Percentiles rank a stretch among this genome's conserved stretches.
These are phyloP conservation scores for Didymella keratinophila DNA, from an alignment of 2,329 filamentous ascomycete species.

Conservation along the genomic window DNA sequence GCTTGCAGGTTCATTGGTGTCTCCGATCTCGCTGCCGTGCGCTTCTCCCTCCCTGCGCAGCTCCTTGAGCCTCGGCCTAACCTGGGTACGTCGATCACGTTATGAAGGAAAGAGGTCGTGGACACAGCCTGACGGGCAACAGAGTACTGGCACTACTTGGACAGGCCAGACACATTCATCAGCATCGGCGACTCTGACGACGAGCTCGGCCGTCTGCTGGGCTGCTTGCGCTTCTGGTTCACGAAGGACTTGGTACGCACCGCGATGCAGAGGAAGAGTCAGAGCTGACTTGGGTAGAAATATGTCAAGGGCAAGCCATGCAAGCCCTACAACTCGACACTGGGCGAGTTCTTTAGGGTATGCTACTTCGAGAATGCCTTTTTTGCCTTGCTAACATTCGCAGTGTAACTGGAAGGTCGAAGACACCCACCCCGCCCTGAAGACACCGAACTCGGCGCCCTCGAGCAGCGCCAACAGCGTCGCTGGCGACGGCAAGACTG, in stretches of 20 bases:
- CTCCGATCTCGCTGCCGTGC: conserved; percentile 90
- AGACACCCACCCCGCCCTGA: conserved; percentile 72
- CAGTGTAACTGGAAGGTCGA: conserved; percentile 96
- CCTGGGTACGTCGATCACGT: conserved; percentile 62
- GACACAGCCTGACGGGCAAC: conserved; percentile 34
- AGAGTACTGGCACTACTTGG: conserved; percentile 99
- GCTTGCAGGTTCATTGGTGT: conserved; percentile 86
- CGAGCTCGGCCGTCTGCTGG: conserved; percentile 90
- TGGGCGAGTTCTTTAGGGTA: conserved; percentile 97
- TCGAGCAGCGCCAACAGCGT: conserved; percentile 48
- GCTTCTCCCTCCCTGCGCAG: conserved; percentile 95
- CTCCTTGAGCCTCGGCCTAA: conserved; percentile 96
- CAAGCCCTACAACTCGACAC: conserved; percentile 97
- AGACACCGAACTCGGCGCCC: conserved; percentile 53
- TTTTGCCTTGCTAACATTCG: conserved; percentile 25
- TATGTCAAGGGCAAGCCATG: conserved; percentile 98
- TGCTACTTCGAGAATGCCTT: conserved; percentile 35
- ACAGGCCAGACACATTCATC: conserved; percentile 89
- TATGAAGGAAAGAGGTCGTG: conserved; percentile 5
- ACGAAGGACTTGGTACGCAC: conserved; percentile 83
- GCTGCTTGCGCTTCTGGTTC: conserved; percentile 96
- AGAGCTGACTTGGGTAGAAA: conserved; percentile 65
- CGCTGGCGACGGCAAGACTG: conserved; percentile 56
- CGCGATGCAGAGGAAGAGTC: background rate
- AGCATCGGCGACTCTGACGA: conserved; percentile 89